These are phyloP conservation scores for Russula brevipes DNA, from an alignment of 768 basidiomycete genomes.

Conservation along the genomic window DNA sequence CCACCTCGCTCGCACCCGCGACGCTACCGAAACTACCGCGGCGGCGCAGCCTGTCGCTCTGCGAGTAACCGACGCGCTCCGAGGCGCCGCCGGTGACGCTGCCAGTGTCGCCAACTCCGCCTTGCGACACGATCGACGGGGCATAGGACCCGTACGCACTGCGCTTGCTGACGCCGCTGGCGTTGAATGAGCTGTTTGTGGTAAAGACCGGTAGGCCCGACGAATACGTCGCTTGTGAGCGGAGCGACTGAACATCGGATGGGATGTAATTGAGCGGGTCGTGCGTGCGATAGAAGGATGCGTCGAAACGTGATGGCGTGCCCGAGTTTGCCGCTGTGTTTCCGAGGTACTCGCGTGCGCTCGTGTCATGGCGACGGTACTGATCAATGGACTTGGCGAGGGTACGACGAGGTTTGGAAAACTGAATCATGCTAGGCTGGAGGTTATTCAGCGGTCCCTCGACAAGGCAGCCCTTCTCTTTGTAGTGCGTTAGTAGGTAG, in stretches of 20 bases:
- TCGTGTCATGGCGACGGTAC: conserved; percentile 89
- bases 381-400: conserved; percentile 88
- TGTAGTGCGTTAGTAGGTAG: conserved; percentile 96
- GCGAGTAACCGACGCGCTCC: conserved; percentile 72
- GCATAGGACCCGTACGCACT: conserved; percentile 80
- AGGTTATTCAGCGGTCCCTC: conserved; percentile 96
- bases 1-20: conserved; percentile 70
- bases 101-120: conserved; percentile 59
- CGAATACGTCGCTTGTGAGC: conserved; percentile 94
- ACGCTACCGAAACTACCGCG: conserved; percentile 74
- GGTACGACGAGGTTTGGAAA: conserved; percentile 92
- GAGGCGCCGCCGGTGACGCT: conserved; percentile 38
- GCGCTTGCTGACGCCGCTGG: conserved; percentile 55
- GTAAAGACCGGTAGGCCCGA: conserved; percentile 84
- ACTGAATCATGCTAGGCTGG: conserved; percentile 98
- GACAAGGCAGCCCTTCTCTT: conserved; percentile 89
- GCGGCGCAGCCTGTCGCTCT: conserved; percentile 82
- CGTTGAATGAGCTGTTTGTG: conserved; percentile 63
- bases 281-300: conserved; percentile 92
- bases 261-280: conserved; percentile 92
- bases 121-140: conserved; percentile 90
- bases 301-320: conserved; percentile 91
- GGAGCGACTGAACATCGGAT: conserved; percentile 90
- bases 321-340: conserved; percentile 50
- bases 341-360: conserved; percentile 70